A percentile compares a stretch with the other conserved stretches of the same genome.
Evolutionary conservation across 331 rosid genomes (phyloP).

Genomic region (Quercus phellos): DNA sequence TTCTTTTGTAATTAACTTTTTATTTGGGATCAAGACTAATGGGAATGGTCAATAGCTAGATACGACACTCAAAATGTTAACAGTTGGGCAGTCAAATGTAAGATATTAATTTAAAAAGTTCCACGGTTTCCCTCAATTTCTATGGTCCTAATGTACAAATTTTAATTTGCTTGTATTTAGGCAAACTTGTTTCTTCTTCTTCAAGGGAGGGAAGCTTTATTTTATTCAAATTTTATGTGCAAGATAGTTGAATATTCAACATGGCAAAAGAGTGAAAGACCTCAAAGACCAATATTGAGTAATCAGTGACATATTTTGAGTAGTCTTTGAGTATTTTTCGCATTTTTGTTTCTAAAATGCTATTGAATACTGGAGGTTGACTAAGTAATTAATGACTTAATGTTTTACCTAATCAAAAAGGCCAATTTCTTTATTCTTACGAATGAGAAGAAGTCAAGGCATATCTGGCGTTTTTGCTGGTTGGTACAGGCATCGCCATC

Average conservation of each 20-base stretch:
- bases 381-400: no score
- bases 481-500: no score
- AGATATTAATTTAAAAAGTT: not conserved
- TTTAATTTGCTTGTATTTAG: not conserved
- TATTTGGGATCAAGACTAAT: not conserved
- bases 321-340: no score
- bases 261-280: not conserved
- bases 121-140: not conserved
- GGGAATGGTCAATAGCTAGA: slow-evolving; percentile 11
- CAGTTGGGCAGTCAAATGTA: not conserved
- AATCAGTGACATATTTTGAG: no score
- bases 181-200: not conserved
- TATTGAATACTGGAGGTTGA: no score
- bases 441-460: no score
- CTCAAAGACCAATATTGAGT: no score
- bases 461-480: no score
- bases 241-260: not conserved
- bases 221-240: not conserved
- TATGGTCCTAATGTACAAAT: not conserved
- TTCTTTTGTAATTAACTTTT: not conserved
- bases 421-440: no score
- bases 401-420: no score
- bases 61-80: slow-evolving; percentile 11
- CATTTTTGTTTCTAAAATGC: no score
- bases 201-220: not conserved